Base-by-base conservation (phyloP, 768 basidiomycete genomes). In the Fistulinella prunicolor region DNA sequence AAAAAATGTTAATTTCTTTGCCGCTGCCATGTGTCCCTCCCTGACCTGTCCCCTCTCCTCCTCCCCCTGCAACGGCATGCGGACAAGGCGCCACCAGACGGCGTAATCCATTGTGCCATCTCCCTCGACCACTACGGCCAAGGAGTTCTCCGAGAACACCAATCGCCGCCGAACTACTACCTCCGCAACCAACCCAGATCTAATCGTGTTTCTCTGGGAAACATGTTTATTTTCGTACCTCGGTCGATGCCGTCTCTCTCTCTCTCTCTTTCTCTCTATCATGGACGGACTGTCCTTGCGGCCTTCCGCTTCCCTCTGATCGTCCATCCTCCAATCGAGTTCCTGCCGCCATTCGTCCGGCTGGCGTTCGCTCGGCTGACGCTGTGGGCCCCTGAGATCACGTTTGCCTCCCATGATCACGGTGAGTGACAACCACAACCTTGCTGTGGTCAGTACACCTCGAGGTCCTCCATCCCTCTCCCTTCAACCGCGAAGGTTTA, bases 401-500 rank as follows among this genome's bases (percentile, higher is more conserved):
- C 14, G 30, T 49, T 23, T 39, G 24, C 3, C 26, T 10, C 30
- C 28, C 34, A 32, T 51, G 14, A 47, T 49, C 26, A 28, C 26
- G n/a, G 46, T 41, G 44, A 36, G 42, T 47, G 21, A 43, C 39
- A 44, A 44, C 48, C 42, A 34, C 44, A 44, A 17, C 40, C 38
- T 43, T 42, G 37, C 45, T 14, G 50, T 36, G 39, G 29, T 34
- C 38, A 42, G n/a, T 23, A 23, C 14, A 46, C 55, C 55, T 51
- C 54, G 42, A 58, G 58, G 49, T 24, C 39, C 30, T 29, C n/a
- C 26, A 19, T 41, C 28, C 34, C 21, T 21, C 14, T 26, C 42
- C 34, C 50, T 30, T 7, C 40, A 50, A 51, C 63, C 63, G 64
- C 63, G 63, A 64, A 64, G 61, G 61, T 64, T 64, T 52, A 8